Evolutionary conservation across 805 yeast species (phyloP), one percentile per base, ranked within the genome.

Genomic region (Saccharomyces jurei): DNA sequence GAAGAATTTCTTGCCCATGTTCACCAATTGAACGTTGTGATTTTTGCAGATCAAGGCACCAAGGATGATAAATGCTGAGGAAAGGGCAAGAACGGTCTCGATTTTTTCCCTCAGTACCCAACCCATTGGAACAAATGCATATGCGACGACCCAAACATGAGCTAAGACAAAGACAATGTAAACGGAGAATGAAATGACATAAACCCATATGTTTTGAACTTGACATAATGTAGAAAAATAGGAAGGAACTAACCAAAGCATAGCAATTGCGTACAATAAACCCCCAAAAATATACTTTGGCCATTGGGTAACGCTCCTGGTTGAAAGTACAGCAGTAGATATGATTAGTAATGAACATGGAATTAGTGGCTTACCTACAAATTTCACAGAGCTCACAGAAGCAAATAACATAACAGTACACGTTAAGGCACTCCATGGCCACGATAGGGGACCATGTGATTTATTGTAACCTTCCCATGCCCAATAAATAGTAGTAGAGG

Each of bases 121-220:
- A 8, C 99, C 99, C 56, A 89, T 91, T 10, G 99, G 99, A 49
- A 94, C 99, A 73, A 94, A 94, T 0, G 99, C 98, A 70, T 94
- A 94, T 0, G 99, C 99, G 49, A 94, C 98, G 47, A 87, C 85
- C 98, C 98, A 92, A 51, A 92, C 96, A 69, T 90, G 92, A 4
- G 87, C 95, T 57, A 94, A 76, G 27, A 85, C 77, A 41, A 88
- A 67, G 3, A 86, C 50, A 51, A 83, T 74, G 58, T 79, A 72
- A 48, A 81, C 60, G 5, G 82, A 64, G 54, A 80, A 79, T 0
- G 81, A 78, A 1, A 79, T 54, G 3, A 76, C 70, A 62, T 83
- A 81, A 1, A 82, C 68, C 25, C 77, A 61, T 1, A 85, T 84
- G 27, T 87, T 81, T 55, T 79, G 72, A 67, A 79, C 78, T 14